Base-by-base conservation (phyloP, 1,284 basidiomycete species). In the Pyrrhoderma lamaoense region DNA sequence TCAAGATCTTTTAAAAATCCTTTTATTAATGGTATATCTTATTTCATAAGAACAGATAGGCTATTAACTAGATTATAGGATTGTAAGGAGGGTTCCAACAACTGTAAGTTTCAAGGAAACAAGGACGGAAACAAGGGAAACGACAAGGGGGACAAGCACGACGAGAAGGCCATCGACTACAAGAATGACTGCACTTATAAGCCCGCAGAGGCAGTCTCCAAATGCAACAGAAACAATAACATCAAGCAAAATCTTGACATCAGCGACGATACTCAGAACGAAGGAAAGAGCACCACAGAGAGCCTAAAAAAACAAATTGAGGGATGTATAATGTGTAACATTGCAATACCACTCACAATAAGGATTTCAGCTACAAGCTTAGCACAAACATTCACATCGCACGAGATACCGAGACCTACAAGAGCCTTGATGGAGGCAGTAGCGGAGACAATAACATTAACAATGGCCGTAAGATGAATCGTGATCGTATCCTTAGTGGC, bases 91-190 rank as follows among this genome's bases (percentile, higher is more conserved):
- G 13, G 36, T 44, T 1, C 46, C 52, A 19, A 53, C 52, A 18
- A 35, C 36, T 14, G 27, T 25, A 11, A 53, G 42, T 39, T 46
- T 42, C 23, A 53, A 42, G 35, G 47, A 18, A 9, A 53, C 18
- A 31, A 49, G 13, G 11, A 19, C 38, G 8, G 8, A 8, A 27
- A 46, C 45, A 22, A 54, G 47, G 21, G 23, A 11, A 16, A 54
- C 42, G 14, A 54, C 52, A 18, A 54, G 52, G 3, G 52, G 52
- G 21, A 55, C 34, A 27, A 55, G 53, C 35, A 23, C 25, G 18
- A 46, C 7, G 38, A 55, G 49, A 11, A 55, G 27, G n/a, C 49
- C 53, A 36, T 27, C 40, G 19, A 55, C 49, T 19, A 55, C 37
- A 18, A 21, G 37, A 39, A 51, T 8, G n/a, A 51, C 43, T 11